Conservation (phyloP, 768 basidiomycete genomes). For the Xerocomus brunneocitrinus region DNA sequence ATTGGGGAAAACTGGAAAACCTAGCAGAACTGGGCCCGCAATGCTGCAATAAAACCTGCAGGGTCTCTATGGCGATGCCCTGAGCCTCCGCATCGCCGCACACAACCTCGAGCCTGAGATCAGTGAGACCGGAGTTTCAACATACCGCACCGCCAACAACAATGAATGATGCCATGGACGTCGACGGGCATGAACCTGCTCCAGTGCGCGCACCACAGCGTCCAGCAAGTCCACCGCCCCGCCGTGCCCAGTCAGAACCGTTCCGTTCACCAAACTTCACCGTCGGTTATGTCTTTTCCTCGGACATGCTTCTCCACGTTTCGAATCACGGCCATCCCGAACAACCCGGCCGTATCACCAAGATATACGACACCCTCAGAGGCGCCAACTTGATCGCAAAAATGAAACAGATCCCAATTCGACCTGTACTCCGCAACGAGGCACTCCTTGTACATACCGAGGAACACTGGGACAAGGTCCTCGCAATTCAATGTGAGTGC, state of each 20-base stretch:
- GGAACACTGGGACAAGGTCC: slow-evolving; percentile 89
- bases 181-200: slow-evolving; percentile 12
- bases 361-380: slow-evolving; percentile 67
- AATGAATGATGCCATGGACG: slow-evolving; percentile 21
- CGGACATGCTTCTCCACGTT: slow-evolving; percentile 82
- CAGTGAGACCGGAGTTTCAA: slow-evolving; percentile 20
- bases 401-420: slow-evolving; percentile 77
- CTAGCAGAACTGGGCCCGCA: not conserved
- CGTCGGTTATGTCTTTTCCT: slow-evolving; percentile 85
- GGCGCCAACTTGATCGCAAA: slow-evolving; percentile 52
- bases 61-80: slow-evolving; percentile 13
- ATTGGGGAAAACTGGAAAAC: slow-evolving; percentile 19
- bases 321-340: slow-evolving; percentile 72
- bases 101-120: slow-evolving; percentile 1
- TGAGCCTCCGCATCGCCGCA: not conserved
- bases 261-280: slow-evolving; percentile 23
- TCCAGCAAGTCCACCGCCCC: slow-evolving; percentile 18
- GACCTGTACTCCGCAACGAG: slow-evolving; percentile 71
- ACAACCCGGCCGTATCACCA: slow-evolving; percentile 67
- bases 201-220: slow-evolving; percentile 6
- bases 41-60: not conserved
- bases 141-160: not conserved
- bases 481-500: slow-evolving; percentile 73
- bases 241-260: slow-evolving; percentile 32
- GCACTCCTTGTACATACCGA: slow-evolving; percentile 86